Percentiles rank a stretch among this genome's conserved stretches.
Evolutionary conservation across 2,329 filamentous ascomycete genomes (phyloP).

Genomic region (Didymella pinodella): DNA sequence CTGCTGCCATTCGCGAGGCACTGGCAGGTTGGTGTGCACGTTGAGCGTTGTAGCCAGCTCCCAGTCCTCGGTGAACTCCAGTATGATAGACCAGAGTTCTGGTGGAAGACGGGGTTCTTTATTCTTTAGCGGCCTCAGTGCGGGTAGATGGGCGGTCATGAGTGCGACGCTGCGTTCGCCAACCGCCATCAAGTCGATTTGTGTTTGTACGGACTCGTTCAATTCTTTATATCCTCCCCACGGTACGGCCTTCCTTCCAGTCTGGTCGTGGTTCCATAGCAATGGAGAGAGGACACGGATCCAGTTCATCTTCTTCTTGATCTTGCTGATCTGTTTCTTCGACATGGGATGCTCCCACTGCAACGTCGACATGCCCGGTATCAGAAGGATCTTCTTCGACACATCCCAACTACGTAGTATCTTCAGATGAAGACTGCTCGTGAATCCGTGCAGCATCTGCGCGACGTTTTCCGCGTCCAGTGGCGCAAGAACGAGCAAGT

Average conservation of each 20-base stretch:
- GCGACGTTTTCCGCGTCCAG: constrained; percentile 85
- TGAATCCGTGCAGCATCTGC: constrained; percentile 85
- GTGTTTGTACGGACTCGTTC: constrained; percentile 77
- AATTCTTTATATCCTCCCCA: constrained; percentile 73
- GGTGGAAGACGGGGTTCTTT: constrained; percentile 68
- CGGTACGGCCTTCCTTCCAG: constrained; percentile 58
- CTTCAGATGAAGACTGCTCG: constrained; percentile 81
- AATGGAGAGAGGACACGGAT: constrained; percentile 81
- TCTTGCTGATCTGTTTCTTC: constrained; percentile 84
- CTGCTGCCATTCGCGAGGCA: constrained; percentile 75
- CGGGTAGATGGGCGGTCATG: constrained; percentile 44
- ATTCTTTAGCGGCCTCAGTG: constrained; percentile 45
- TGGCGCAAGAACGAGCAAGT: constrained; percentile 83
- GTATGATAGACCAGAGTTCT: constrained; percentile 88
- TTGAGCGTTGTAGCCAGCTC: constrained; percentile 83
- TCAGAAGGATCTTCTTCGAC: constrained; percentile 82
- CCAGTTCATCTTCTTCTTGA: constrained; percentile 86
- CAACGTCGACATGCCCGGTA: constrained; percentile 86
- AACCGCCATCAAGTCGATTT: constrained; percentile 76
- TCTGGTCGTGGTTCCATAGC: constrained; percentile 77
- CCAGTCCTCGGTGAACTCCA: constrained; percentile 88
- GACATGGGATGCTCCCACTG: constrained; percentile 94
- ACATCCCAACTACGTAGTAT: constrained; percentile 86
- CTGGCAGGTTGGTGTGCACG: constrained; percentile 78
- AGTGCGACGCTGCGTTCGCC: constrained; percentile 69